Conservation (phyloP, 805 yeast genomes). For the Pichia kluyveri region DNA sequence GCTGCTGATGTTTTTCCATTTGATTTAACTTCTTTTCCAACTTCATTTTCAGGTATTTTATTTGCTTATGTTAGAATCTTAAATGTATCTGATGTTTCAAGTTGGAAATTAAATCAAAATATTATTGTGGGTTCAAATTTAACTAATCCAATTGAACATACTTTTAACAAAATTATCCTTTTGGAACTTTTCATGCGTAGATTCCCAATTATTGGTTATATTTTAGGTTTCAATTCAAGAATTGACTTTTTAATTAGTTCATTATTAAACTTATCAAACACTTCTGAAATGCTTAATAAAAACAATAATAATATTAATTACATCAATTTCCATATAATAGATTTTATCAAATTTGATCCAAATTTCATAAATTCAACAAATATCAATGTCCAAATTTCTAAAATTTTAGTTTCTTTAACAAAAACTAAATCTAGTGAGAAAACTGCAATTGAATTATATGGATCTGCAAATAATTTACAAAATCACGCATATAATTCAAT, state of each 20-base stretch:
- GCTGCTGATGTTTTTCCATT: background rate
- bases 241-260: background rate
- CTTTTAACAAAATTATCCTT: slow-evolving; percentile 17
- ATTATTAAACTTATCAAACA: background rate
- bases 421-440: slow-evolving; percentile 5
- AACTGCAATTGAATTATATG: slow-evolving; percentile 5
- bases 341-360: slow-evolving; percentile 16
- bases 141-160: slow-evolving; percentile 14
- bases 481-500: slow-evolving; percentile 13
- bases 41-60: background rate
- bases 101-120: background rate
- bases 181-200: slow-evolving; percentile 13
- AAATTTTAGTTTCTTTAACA: slow-evolving; percentile 12
- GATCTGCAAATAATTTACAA: background rate
- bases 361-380: slow-evolving; percentile 15
- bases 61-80: slow-evolving; percentile 10
- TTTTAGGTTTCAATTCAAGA: slow-evolving; percentile 2
- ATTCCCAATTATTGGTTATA: slow-evolving; percentile 4
- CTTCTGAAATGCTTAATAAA: background rate
- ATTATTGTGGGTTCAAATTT: background rate
- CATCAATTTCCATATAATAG: slow-evolving; percentile 7
- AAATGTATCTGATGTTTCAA: slow-evolving; percentile 6
- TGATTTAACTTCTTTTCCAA: slow-evolving; percentile 5
- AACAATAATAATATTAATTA: slow-evolving; percentile 1
- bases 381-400: slow-evolving; percentile 16